Percentiles rank a stretch among this genome's conserved stretches.
phyloP scores from a whole-genome alignment of 2,329 filamentous ascomycete species.

The Fragosphaeria purpurea region DNA sequence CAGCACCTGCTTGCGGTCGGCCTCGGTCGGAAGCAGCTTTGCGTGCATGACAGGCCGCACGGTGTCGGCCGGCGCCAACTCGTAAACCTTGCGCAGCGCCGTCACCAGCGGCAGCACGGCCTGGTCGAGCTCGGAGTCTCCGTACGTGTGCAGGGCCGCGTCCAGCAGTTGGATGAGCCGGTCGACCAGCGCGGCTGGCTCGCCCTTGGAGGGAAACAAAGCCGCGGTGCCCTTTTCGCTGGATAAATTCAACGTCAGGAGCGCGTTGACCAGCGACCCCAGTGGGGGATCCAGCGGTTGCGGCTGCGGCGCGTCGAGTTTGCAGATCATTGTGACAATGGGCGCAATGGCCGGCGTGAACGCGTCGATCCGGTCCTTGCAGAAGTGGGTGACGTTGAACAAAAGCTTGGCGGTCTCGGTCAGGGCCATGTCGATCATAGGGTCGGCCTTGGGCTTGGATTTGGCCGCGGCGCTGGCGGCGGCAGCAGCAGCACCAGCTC shows the following conservation, averaged over 20 bases:
- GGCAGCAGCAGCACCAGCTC: not conserved
- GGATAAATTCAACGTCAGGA: slow-evolving; percentile 68
- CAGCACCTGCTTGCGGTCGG: slow-evolving; percentile 67
- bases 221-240: slow-evolving; percentile 41
- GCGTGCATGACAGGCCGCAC: slow-evolving; percentile 54
- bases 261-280: slow-evolving; percentile 64
- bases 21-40: slow-evolving; percentile 63
- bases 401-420: slow-evolving; percentile 76
- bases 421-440: slow-evolving; percentile 71
- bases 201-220: slow-evolving; percentile 52
- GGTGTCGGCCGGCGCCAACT: slow-evolving; percentile 48
- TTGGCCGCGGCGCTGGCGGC: not conserved
- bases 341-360: slow-evolving; percentile 62
- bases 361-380: slow-evolving; percentile 45
- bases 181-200: slow-evolving; percentile 49
- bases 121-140: slow-evolving; percentile 61
- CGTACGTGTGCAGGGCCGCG: slow-evolving; percentile 52
- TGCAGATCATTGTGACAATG: slow-evolving; percentile 61
- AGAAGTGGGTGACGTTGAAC: slow-evolving; percentile 77
- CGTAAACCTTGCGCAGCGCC: slow-evolving; percentile 61
- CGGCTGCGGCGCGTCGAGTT: slow-evolving; percentile 41
- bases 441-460: slow-evolving; percentile 26
- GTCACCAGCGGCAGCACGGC: slow-evolving; percentile 64
- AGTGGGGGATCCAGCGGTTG: slow-evolving; percentile 66
- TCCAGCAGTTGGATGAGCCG: slow-evolving; percentile 63